Percentiles rank a stretch among this genome's conserved stretches.
These are phyloP conservation scores for Collybiopsis confluens DNA, from an alignment of 768 basidiomycete genomes.

Conservation along the genomic window DNA sequence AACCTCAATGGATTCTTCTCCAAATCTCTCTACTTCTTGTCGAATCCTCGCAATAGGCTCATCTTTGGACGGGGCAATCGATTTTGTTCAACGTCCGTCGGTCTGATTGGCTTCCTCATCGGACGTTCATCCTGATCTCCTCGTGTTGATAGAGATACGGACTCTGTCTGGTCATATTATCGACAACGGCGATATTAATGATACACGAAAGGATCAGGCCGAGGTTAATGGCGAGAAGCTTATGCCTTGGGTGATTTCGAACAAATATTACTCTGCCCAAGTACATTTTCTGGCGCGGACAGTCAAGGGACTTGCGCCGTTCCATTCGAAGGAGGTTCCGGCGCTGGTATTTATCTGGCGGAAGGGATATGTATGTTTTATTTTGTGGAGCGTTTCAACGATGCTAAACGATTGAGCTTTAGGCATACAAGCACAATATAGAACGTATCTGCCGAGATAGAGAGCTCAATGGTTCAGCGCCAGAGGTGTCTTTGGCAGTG, in stretches of 20 bases:
- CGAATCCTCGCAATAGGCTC: conserved; percentile 30
- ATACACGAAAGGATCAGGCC: conserved; percentile 2
- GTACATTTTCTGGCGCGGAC: conserved; percentile 62
- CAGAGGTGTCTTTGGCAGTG: conserved; percentile 73
- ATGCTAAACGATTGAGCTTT: conserved; percentile 8
- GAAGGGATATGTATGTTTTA: conserved; percentile 53
- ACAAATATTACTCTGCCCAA: conserved; percentile 78
- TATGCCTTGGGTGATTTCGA: conserved; percentile 72
- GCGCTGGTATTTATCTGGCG: conserved; percentile 74
- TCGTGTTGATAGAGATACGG: conserved; percentile 11
- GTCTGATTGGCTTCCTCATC: conserved; percentile 8
- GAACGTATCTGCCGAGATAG: conserved; percentile 36
- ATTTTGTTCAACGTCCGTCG: conserved; percentile 26
- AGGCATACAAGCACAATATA: conserved; percentile 61
- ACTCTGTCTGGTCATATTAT: neutral
- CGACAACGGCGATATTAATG: conserved; percentile 7
- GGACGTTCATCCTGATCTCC: conserved; percentile 8
- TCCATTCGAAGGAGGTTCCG: conserved; percentile 46
- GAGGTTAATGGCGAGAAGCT: conserved; percentile 13
- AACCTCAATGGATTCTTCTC: neutral
- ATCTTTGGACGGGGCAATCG: conserved; percentile 21
- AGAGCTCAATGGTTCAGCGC: conserved; percentile 46
- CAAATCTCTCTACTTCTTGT: conserved; percentile 18
- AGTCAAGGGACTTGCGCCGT: conserved; percentile 37
- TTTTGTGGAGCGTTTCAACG: conserved; percentile 6